A percentile compares a stretch with the other conserved stretches of the same genome.
phyloP scores from a whole-genome alignment of 208 protist genomes.

The Trypanosoma rangeli region DNA sequence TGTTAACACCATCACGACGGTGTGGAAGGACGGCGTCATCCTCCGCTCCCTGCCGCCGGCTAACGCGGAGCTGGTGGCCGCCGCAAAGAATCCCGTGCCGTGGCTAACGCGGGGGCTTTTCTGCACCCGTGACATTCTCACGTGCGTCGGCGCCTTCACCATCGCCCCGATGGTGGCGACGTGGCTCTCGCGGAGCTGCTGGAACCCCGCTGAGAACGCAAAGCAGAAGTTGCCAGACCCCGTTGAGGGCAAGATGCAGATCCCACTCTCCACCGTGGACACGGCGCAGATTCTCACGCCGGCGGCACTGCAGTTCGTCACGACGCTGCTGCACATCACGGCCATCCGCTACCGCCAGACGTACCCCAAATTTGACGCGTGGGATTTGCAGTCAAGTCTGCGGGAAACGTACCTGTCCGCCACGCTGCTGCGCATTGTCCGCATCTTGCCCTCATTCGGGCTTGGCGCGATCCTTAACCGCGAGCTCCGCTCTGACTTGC shows the following conservation, averaged over 20 bases:
- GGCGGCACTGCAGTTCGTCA: constrained; percentile 73
- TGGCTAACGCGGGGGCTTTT: constrained; percentile 78
- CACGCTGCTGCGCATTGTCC: constrained; percentile 73
- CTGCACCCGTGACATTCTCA: constrained; percentile 73
- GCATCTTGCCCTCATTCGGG: constrained; percentile 83
- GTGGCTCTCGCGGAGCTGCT: constrained; percentile 61
- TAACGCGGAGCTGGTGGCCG: constrained; percentile 35
- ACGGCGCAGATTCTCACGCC: constrained; percentile 75
- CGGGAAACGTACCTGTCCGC: constrained; percentile 74
- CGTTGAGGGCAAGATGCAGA: constrained; percentile 48
- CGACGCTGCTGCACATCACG: constrained; percentile 82
- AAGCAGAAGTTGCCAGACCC: constrained; percentile 31
- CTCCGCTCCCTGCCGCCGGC: constrained; percentile 62
- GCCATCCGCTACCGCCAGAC: constrained; percentile 89
- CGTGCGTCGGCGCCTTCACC: constrained; percentile 79
- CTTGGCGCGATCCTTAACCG: constrained; percentile 87
- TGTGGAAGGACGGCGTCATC: constrained; percentile 88
- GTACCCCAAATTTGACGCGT: constrained; percentile 69
- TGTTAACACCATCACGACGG: constrained; percentile 71
- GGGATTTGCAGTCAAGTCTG: constrained; percentile 58
- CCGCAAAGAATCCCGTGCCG: constrained; percentile 64
- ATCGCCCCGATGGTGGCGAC: constrained; percentile 71
- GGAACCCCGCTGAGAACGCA: constrained; percentile 53
- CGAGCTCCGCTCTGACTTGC: constrained; percentile 60
- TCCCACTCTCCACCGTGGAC: constrained; percentile 66